These are phyloP conservation scores for Mayamaea pseudoterrestris DNA, from an alignment of 108 stramenopile genomes.

Conservation along the genomic window DNA sequence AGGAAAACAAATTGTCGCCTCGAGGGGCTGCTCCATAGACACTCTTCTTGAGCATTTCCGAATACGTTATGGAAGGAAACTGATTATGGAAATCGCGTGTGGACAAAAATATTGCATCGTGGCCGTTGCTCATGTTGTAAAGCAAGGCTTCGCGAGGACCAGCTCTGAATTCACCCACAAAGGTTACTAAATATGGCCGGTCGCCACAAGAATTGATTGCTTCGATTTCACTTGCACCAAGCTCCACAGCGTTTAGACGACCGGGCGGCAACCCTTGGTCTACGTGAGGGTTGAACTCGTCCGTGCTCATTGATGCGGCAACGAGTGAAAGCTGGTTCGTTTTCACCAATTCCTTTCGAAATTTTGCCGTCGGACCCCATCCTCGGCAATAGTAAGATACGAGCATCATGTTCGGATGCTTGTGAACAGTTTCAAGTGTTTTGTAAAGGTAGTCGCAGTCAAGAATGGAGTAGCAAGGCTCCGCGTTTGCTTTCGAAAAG, in stretches of 20 bases:
- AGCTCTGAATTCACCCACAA: background rate
- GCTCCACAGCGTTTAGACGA: background rate
- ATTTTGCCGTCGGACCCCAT: background rate
- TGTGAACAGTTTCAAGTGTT: background rate
- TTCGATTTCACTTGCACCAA: background rate
- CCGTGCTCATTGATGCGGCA: background rate
- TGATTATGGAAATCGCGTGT: too few species aligned
- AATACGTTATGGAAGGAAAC: too few species aligned
- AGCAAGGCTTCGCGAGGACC: background rate
- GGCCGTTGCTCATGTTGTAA: too few species aligned
- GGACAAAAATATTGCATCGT: too few species aligned
- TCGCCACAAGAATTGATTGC: background rate
- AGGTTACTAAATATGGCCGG: background rate
- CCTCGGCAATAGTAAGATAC: slow-evolving; percentile 5
- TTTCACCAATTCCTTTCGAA: background rate
- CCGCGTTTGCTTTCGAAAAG: too few species aligned
- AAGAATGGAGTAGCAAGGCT: too few species aligned
- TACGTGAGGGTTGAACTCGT: background rate
- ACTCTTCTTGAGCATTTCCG: slow-evolving; percentile 4
- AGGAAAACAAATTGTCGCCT: slow-evolving; percentile 31
- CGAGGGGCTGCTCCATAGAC: slow-evolving; percentile 19
- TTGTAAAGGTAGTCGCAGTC: slow-evolving; percentile 1
- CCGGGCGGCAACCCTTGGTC: slow-evolving; percentile 11
- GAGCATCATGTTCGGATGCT: too few species aligned
- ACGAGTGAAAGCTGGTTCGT: background rate